Evolutionary conservation across 192 early-diverging fungal species (phyloP).

Genomic region (Rhizoclosmatium globosum): DNA sequence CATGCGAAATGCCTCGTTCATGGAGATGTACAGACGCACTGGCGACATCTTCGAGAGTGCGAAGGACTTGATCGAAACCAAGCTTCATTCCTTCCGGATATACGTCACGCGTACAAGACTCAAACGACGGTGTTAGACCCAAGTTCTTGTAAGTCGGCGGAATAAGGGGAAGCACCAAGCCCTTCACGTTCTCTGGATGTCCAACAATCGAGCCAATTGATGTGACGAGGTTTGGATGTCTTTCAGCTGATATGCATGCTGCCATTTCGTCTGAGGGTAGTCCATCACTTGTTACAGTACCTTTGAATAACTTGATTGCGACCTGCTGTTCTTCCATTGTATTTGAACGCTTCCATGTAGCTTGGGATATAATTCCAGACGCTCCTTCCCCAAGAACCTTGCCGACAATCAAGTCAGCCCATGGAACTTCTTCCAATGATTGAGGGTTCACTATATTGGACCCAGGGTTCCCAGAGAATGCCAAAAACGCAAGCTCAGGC

Average conservation of each 20-base stretch:
- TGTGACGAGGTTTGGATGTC: constrained; percentile 19
- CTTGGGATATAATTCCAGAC: constrained; percentile 34
- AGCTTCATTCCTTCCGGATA: constrained; percentile 2
- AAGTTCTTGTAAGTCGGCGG: constrained; percentile 20
- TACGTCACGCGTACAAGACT: constrained; percentile 35
- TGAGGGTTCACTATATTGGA: not conserved
- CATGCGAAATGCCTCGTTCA: constrained; percentile 3
- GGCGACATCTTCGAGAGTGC: constrained; percentile 14
- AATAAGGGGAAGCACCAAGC: constrained; percentile 33
- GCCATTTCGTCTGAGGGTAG: constrained; percentile 32
- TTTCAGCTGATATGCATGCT: constrained; percentile 14
- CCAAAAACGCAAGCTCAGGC: constrained; percentile 38
- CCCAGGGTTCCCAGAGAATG: constrained; percentile 38
- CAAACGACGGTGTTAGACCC: constrained; percentile 26
- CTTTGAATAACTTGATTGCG: constrained; percentile 43
- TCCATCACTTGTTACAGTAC: constrained; percentile 35
- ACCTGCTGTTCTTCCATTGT: not conserved
- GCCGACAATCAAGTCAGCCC: not conserved
- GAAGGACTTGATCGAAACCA: not conserved
- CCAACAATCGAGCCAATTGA: constrained; percentile 12
- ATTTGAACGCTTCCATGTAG: not conserved
- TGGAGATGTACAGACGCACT: constrained; percentile 26
- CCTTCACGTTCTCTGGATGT: not conserved
- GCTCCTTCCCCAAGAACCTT: constrained; percentile 35
- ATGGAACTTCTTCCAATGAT: not conserved